Base-by-base conservation (phyloP, 345 rosid species). In the Eucalyptus sp. region DNA sequence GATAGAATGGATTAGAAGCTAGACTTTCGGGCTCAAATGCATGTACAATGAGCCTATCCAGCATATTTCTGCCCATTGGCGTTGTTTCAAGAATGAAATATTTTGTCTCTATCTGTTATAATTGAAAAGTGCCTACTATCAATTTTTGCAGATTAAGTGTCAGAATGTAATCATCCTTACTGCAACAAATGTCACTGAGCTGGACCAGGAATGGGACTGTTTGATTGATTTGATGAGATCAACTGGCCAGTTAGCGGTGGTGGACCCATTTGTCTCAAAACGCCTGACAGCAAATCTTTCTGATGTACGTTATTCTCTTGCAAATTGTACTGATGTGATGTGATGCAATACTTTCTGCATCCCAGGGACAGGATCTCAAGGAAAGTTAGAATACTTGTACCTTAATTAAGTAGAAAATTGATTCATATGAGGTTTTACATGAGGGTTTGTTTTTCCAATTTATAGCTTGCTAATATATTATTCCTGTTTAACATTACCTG, bases 121-220 rank as follows among this genome's bases (percentile, higher is more conserved):
- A 48, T 76, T 76, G 84, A 79, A 58, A 64, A 33, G 46, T 33
- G 46, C 80, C 86, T 64, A 48, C 62, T 86, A 56, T 88, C 31
- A 15, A 86, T 22, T 86, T 44, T 88, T 91, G 93, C 91, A 98
- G 99, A 96, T 98, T 88, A 97, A 98, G 91, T 97, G 98, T 87
- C 93, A 90, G 88, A 97, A 98, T 86, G 95, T 97, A 71, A 92
- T 98, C 89, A 90, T 96, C 91, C 96, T 98, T 86, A 88, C 96
- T 87, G 96, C 99, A 20, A 94, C 99, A 89, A 97, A 96, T 90
- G 88, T 91, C 79, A 56, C 94, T 52, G 99, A 98, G 92, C 95
- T 98, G 88, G 94, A 96, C 87, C 91, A 90, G 49, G 96, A 97
- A 92, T 98, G 99, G 99, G 94, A 92, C 87, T 97, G 99, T 93